These are phyloP conservation scores for Aotearoamyces nothofagi DNA, from an alignment of 2,329 filamentous ascomycete genomes.

Conservation along the genomic window DNA sequence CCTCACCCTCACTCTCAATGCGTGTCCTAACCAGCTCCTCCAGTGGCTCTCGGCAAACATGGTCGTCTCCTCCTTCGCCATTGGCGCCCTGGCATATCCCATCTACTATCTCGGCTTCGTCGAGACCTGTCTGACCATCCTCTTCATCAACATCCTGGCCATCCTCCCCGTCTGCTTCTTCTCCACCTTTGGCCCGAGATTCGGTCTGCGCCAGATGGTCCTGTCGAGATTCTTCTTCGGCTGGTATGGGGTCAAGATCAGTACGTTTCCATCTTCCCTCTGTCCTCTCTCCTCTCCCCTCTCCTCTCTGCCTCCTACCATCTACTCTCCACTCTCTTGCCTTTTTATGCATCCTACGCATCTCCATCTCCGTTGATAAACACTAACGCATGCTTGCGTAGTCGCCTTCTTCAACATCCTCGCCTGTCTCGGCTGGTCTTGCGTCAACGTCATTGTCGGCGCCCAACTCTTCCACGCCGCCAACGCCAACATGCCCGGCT, in stretches of 20 bases:
- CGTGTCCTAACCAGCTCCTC: no score
- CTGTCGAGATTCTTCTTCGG: conserved; percentile 68
- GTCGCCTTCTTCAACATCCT: conserved; percentile 58
- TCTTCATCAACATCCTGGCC: conserved; percentile 67
- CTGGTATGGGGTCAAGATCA: conserved; percentile 52
- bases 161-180: conserved; percentile 61
- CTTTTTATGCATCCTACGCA: no score
- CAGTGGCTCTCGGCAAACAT: conserved; percentile 69
- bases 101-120: conserved; percentile 58
- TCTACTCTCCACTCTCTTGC: no score
- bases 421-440: conserved; percentile 60
- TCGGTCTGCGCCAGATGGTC: conserved; percentile 68
- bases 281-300: neutral
- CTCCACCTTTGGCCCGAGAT: conserved; percentile 59
- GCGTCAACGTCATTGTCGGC: conserved; percentile 67
- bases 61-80: conserved; percentile 62
- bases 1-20: no score
- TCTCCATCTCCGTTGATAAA: no score
- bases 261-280: conserved; percentile 31
- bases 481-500: conserved; percentile 53
- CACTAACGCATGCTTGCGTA: conserved; percentile 15
- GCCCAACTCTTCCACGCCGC: conserved; percentile 65
- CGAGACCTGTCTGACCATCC: conserved; percentile 54
- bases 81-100: conserved; percentile 54
- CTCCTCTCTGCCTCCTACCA: no score